Conservation (phyloP, 2,329 filamentous ascomycete species). For the Nannizziopsis barbatae region DNA sequence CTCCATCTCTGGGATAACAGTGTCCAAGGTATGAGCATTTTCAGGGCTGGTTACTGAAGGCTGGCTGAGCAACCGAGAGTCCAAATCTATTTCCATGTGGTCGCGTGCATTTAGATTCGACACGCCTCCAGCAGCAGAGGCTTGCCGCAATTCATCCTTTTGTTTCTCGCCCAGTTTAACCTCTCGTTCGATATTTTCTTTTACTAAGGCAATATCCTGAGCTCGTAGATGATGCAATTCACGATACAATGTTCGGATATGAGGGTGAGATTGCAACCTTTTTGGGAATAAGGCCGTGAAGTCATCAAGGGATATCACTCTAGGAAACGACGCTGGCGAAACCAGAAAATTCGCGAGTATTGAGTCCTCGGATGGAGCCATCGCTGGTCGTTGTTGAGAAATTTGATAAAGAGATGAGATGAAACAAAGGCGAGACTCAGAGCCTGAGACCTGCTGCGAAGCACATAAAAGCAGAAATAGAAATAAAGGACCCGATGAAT, state of each 20-base stretch:
- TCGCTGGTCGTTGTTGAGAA: conserved; percentile 26
- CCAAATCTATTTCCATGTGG: conserved; percentile 35
- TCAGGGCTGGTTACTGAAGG: conserved; percentile 32
- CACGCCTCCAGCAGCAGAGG: conserved; percentile 24
- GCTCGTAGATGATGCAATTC: conserved; percentile 67
- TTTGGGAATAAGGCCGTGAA: conserved; percentile 69
- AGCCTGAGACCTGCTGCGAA: background rate
- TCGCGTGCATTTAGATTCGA: conserved; percentile 26
- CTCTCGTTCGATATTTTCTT: conserved; percentile 40
- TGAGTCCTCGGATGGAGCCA: conserved; percentile 62
- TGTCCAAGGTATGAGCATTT: conserved; percentile 48
- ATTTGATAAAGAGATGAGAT: background rate
- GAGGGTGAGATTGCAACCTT: conserved; percentile 52
- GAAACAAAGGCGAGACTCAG: background rate
- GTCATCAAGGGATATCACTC: conserved; percentile 60
- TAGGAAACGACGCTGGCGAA: conserved; percentile 60
- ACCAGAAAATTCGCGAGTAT: conserved; percentile 72
- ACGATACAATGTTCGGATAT: conserved; percentile 61
- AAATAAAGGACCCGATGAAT: no score
- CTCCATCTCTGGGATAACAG: conserved; percentile 59
- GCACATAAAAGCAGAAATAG: no score
- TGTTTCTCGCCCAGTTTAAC: conserved; percentile 28
- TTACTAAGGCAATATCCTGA: conserved; percentile 55
- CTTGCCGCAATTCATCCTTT: conserved; percentile 29
- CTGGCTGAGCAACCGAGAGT: conserved; percentile 50